Base-by-base conservation (phyloP, 1,284 basidiomycete species). In the Pseudozyma hubeiensis region DNA sequence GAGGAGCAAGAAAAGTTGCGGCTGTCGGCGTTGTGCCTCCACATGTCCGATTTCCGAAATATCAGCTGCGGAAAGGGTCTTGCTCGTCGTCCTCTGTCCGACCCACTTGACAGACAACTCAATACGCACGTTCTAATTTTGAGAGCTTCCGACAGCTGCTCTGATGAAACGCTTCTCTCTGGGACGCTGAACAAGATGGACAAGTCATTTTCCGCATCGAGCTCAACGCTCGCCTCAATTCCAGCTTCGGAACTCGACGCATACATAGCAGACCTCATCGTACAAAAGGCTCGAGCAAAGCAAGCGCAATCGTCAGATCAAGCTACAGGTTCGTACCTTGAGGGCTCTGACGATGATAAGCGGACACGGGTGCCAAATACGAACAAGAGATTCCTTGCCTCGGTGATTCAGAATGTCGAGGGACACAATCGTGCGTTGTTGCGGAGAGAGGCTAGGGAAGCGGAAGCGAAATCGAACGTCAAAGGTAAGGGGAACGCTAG, bases 371-470 rank as follows among this genome's bases (percentile, higher is more conserved):
- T 57, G 11, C 50, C 56, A 4, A 71, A 55, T 39, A 78, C 73
- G 6, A 81, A 81, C 65, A 81, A 80, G 43, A 44, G 64, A 4
- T 80, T 81, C 51, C 59, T 81, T 4, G 50, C 64, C 4, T 69
- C 65, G 2, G 63, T 81, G 9, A 70, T 81, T 1, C 44, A 63
- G 0, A 72, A 75, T 45, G 80, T 78, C 10, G 71, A 81, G 34
- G 65, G 78, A 5, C 80, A 81, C 48, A 81, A 81, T 53, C 46
- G 62, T 19, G 57, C 53, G 5, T 37, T 79, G 19, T 35, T 68
- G 10, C 58, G 68, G 11, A 64, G 55, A 53, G 75, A 73, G 50
- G 52, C 39, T 30, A 39, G 33, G 31, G 45, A 64, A 39, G 55
- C 47, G 5, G 58, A 50, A 8, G 17, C 8, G 11, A 31, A 43